Percentiles rank a stretch among this genome's conserved stretches.
Evolutionary conservation across 2,329 filamentous ascomycete species (phyloP).

Genomic region (Periglandula ipomoeae): DNA sequence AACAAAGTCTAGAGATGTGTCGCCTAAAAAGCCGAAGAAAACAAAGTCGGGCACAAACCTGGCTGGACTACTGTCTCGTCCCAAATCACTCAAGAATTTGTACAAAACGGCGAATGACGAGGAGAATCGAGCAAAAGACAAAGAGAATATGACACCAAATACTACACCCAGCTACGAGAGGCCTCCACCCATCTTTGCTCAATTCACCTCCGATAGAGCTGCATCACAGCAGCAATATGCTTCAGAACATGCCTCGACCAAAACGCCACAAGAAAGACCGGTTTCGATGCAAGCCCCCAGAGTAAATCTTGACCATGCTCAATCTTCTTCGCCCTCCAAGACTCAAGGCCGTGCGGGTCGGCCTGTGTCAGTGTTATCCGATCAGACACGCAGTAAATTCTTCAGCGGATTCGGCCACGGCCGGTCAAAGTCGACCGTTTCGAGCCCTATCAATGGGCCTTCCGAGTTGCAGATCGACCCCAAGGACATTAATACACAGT

Average conservation of each 20-base stretch:
- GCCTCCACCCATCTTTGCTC: constrained; percentile 69
- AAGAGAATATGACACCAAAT: constrained; percentile 68
- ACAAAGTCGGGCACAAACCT: constrained; percentile 78
- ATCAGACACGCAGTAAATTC: constrained; percentile 25
- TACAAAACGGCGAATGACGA: constrained; percentile 45
- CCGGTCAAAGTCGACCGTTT: constrained; percentile 26
- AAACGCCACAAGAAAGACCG: constrained; percentile 33
- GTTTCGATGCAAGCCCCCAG: constrained; percentile 38
- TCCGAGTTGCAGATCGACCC: constrained; percentile 45
- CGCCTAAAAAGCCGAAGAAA: constrained; percentile 61
- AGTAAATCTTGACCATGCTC: constrained; percentile 13
- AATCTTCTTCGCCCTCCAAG: constrained; percentile 15
- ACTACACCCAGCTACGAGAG: constrained; percentile 15
- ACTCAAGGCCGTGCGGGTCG: constrained; percentile 16
- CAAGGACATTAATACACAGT: constrained; percentile 46
- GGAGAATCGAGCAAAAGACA: constrained; percentile 52
- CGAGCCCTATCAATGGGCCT: constrained; percentile 20
- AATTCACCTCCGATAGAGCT: constrained; percentile 42
- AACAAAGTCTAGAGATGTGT: constrained; percentile 35
- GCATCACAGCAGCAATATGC: constrained; percentile 1
- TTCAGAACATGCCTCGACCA: constrained; percentile 3
- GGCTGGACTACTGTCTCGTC: constrained; percentile 63
- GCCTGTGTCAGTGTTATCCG: constrained; percentile 27
- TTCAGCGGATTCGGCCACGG: constrained; percentile 29
- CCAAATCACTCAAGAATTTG: constrained; percentile 63